Percentiles rank a stretch among this genome's conserved stretches.
Conservation (phyloP, 306 rosid genomes). For the Amphicarpaea edgeworthii region DNA sequence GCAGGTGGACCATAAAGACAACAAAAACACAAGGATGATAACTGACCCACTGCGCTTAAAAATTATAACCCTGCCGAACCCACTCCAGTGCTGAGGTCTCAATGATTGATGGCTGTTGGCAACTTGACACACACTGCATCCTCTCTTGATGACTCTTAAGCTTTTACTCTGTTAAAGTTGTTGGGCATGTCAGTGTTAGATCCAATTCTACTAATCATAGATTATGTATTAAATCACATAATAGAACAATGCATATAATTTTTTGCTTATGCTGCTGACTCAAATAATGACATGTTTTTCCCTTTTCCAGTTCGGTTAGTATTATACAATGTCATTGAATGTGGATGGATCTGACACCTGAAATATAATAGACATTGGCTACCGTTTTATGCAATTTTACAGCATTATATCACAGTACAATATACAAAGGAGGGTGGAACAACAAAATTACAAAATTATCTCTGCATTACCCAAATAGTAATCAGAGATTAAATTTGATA, state of each 20-base stretch:
- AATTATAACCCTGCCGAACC: slow-evolving; percentile 45
- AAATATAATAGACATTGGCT: slow-evolving; percentile 20
- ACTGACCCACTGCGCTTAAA: slow-evolving; percentile 48
- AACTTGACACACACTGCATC: slow-evolving; percentile 49
- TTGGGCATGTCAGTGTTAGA: slow-evolving; percentile 48
- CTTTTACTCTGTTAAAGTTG: slow-evolving; percentile 57
- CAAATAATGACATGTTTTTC: slow-evolving; percentile 4
- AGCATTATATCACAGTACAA: slow-evolving; percentile 23
- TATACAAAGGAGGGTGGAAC: background rate
- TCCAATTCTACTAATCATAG: slow-evolving; percentile 38
- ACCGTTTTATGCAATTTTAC: slow-evolving; percentile 24
- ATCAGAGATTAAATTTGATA: background rate
- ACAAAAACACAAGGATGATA: slow-evolving; percentile 50
- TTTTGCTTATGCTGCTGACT: background rate
- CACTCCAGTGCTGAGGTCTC: slow-evolving; percentile 50
- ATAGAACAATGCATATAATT: slow-evolving; percentile 30
- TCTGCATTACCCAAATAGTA: slow-evolving; percentile 17
- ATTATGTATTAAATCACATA: slow-evolving; percentile 31
- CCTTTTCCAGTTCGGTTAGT: slow-evolving; percentile 23
- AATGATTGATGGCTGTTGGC: slow-evolving; percentile 62
- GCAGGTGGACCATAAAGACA: slow-evolving; percentile 51
- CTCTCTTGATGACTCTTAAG: slow-evolving; percentile 44
- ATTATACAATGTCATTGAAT: slow-evolving; percentile 16
- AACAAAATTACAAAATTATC: background rate
- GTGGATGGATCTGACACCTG: slow-evolving; percentile 30